phyloP scores from a whole-genome alignment of 768 basidiomycete genomes.

The Boletus huronensis region DNA sequence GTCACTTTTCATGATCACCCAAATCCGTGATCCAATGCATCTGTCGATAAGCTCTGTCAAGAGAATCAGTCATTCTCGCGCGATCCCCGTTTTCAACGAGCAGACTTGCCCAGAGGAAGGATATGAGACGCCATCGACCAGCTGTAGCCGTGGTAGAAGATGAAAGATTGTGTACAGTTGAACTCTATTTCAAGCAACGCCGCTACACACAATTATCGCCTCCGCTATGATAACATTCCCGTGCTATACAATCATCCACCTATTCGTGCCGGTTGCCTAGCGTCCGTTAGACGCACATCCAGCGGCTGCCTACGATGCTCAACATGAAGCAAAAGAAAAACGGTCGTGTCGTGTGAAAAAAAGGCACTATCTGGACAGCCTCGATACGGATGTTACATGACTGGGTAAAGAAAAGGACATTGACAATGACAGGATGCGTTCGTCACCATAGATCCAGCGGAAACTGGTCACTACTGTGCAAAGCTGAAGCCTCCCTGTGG shows the following conservation, averaged over 20 bases:
- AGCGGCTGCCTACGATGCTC: constrained; percentile 19
- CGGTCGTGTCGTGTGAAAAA: constrained; percentile 9
- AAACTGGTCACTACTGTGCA: constrained; percentile 51
- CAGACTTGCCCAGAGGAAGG: constrained; percentile 73
- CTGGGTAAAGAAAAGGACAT: constrained; percentile 8
- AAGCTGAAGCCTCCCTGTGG: constrained; percentile 98
- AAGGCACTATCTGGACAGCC: constrained; percentile 12
- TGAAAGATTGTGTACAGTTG: constrained; percentile 9
- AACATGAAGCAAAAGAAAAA: constrained; percentile 22
- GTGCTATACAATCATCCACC: constrained; percentile 19
- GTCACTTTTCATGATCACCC: constrained; percentile 98
- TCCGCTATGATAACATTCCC: constrained; percentile 20
- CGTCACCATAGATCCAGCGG: constrained; percentile 2
- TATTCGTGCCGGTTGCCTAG: constrained; percentile 18
- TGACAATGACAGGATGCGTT: neutral
- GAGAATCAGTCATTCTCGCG: neutral
- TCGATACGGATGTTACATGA: constrained; percentile 15
- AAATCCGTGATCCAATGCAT: constrained; percentile 95
- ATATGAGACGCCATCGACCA: constrained; percentile 91
- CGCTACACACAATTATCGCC: constrained; percentile 17
- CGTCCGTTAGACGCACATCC: constrained; percentile 35
- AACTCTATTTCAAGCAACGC: constrained; percentile 2
- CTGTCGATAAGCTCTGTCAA: constrained; percentile 86
- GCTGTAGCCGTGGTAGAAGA: constrained; percentile 4
- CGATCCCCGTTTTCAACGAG: neutral